These are phyloP conservation scores for Naganishia albida DNA, from an alignment of 1,284 basidiomycete genomes.

Conservation along the genomic window DNA sequence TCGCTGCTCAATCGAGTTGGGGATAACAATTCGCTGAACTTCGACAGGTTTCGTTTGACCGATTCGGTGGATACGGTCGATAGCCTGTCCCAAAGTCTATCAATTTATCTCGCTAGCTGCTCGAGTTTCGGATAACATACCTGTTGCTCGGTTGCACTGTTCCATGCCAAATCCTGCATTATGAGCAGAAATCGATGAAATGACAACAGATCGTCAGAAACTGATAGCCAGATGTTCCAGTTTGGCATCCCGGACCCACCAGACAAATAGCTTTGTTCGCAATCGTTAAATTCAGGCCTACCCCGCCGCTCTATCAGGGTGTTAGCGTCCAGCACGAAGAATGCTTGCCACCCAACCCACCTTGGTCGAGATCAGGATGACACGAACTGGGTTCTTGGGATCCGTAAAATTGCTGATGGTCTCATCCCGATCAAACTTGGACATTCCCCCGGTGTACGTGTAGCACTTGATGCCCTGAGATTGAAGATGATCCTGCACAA, in stretches of 20 bases:
- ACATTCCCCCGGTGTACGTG: constrained; percentile 51
- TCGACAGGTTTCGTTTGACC: constrained; percentile 83
- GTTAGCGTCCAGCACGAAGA: constrained; percentile 46
- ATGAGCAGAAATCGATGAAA: constrained; percentile 10
- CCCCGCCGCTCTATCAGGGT: constrained; percentile 11
- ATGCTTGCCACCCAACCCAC: constrained; percentile 30
- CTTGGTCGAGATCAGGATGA: constrained; percentile 54
- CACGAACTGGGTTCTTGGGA: constrained; percentile 38
- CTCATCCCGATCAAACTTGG: constrained; percentile 42
- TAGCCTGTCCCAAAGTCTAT: constrained; percentile 34
- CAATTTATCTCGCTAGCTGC: background rate
- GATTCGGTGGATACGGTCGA: constrained; percentile 71
- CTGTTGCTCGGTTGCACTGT: constrained; percentile 45
- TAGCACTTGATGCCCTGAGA: constrained; percentile 38
- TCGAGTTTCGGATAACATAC: constrained; percentile 11
- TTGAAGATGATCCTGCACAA: constrained; percentile 35
- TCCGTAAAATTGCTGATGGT: constrained; percentile 44
- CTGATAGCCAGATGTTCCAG: too few relatives aligned
- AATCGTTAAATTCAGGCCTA: constrained; percentile 31
- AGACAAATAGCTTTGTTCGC: constrained; percentile 44
- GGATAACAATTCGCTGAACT: constrained; percentile 73
- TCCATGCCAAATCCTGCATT: constrained; percentile 49
- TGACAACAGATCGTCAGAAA: constrained; percentile 16
- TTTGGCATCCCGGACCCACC: background rate
- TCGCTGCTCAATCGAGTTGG: constrained; percentile 50